phyloP scores from a whole-genome alignment of 2,329 filamentous ascomycete species.

The Allantophomopsis cytisporea region DNA sequence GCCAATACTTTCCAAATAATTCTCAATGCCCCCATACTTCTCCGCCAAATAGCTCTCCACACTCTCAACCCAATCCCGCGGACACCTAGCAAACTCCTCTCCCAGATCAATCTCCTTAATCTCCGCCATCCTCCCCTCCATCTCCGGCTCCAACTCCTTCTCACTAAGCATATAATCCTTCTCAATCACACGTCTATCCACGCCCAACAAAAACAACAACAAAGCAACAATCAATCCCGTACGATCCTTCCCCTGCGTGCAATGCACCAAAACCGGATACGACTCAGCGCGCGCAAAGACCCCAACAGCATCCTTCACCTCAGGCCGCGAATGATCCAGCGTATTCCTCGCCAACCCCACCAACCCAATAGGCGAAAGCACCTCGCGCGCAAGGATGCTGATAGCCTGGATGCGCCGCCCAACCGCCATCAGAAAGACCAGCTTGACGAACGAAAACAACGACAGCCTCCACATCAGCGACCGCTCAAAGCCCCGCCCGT shows the following conservation, averaged over 20 bases:
- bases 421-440: constrained; percentile 47
- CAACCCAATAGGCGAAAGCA: constrained; percentile 61
- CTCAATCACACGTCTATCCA: constrained; percentile 45
- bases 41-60: constrained; percentile 43
- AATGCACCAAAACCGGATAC: constrained; percentile 63
- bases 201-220: constrained; percentile 46
- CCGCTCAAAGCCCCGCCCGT: constrained; percentile 54
- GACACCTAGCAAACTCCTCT: constrained; percentile 59
- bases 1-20: constrained; percentile 52
- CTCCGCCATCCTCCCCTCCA: constrained; percentile 50
- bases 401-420: constrained; percentile 60
- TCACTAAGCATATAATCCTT: constrained; percentile 60
- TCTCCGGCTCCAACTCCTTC: constrained; percentile 45
- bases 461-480: constrained; percentile 54
- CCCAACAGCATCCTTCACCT: constrained; percentile 31
- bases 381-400: constrained; percentile 51
- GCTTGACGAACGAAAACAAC: constrained; percentile 52
- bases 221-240: constrained; percentile 61
- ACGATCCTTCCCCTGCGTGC: constrained; percentile 81
- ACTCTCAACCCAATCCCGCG: constrained; percentile 45
- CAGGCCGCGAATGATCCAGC: constrained; percentile 49
- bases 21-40: constrained; percentile 50
- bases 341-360: constrained; percentile 57
- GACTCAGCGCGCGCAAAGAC: constrained; percentile 10
- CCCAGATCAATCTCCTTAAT: constrained; percentile 57